A percentile compares a stretch with the other conserved stretches of the same genome.
Evolutionary conservation across 2,329 filamentous ascomycete species (phyloP).

Genomic region (Fusarium illudens): DNA sequence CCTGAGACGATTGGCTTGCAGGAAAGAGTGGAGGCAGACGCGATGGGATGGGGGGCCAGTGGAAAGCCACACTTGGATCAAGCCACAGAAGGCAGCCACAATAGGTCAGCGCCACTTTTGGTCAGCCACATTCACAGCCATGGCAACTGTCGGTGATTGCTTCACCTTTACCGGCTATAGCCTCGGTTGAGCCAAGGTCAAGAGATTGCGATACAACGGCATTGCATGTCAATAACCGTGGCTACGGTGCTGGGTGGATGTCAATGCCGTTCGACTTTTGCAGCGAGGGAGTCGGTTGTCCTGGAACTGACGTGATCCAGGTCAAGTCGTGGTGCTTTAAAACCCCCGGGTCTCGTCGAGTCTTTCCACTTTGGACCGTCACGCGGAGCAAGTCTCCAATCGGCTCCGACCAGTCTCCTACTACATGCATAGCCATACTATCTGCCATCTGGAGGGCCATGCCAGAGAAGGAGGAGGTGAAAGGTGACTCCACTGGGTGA

Average conservation of each 20-base stretch:
- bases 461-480: neutral
- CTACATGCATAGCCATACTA: neutral
- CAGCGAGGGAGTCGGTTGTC: neutral
- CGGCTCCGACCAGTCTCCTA: neutral
- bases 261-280: neutral
- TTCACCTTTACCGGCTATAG: slow-evolving; percentile 1
- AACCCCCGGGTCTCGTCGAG: neutral
- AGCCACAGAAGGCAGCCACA: neutral
- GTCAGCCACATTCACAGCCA: neutral
- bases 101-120: neutral
- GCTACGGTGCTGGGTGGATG: neutral
- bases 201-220: neutral
- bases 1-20: slow-evolving; percentile 19
- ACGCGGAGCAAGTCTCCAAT: neutral
- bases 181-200: neutral
- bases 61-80: slow-evolving; percentile 8
- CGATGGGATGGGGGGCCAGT: neutral
- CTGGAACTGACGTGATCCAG: neutral
- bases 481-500: neutral
- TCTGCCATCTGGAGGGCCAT: neutral
- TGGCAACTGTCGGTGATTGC: neutral
- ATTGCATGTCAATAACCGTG: neutral
- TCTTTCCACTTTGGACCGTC: neutral
- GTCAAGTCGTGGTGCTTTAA: neutral
- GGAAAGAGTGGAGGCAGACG: slow-evolving; percentile 23